Percentiles rank a stretch among this genome's conserved stretches.
These are phyloP conservation scores for Penicillium samsonianum DNA, from an alignment of 495 filamentous ascomycete genomes.

Conservation along the genomic window DNA sequence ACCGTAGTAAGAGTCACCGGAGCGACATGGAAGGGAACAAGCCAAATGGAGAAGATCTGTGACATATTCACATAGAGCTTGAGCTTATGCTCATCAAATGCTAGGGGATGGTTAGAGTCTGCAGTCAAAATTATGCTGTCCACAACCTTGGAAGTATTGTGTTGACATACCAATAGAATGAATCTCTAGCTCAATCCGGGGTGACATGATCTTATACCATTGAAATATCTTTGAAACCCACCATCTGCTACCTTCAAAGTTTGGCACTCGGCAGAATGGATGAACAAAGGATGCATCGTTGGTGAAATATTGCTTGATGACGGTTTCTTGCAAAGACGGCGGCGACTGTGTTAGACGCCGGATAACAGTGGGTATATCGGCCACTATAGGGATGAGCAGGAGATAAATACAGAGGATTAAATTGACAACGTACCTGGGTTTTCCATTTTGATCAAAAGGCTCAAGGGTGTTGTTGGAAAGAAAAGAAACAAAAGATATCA, in stretches of 20 bases:
- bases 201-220: conserved; percentile 85
- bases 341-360: conserved; percentile 63
- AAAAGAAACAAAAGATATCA: conserved; percentile 4
- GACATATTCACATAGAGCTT: conserved; percentile 68
- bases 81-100: conserved; percentile 64
- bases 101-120: conserved; percentile 35
- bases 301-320: conserved; percentile 70
- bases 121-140: too few relatives aligned
- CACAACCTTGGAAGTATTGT: neutral
- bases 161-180: conserved; percentile 62
- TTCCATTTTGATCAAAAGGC: conserved; percentile 33
- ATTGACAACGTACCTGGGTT: conserved; percentile 35
- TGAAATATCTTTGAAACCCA: conserved; percentile 70
- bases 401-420: neutral
- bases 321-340: conserved; percentile 59
- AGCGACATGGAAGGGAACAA: conserved; percentile 70
- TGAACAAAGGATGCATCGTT: conserved; percentile 71
- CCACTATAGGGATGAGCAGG: conserved; percentile 27
- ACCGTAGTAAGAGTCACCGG: conserved; percentile 71
- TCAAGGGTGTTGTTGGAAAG: neutral
- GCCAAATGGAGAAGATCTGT: conserved; percentile 75
- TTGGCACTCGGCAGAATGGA: conserved; percentile 75
- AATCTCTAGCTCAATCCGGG: conserved; percentile 67
- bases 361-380: conserved; percentile 64
- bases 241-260: conserved; percentile 56